phyloP scores from a whole-genome alignment of 345 rosid genomes.

The Gynandropsis gynandra region DNA sequence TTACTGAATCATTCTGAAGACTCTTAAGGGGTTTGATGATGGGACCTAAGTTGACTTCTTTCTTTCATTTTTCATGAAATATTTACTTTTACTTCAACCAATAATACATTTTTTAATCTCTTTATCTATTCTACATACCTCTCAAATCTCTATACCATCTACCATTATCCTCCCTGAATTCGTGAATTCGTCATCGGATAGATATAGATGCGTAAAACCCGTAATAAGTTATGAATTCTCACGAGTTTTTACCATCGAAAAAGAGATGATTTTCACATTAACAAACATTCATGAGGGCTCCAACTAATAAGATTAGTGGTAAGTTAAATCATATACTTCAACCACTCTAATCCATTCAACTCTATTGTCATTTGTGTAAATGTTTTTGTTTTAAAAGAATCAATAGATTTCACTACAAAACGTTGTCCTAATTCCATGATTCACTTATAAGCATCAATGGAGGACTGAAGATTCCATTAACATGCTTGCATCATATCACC shows the following conservation, averaged over 20 bases:
- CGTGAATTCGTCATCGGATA: too few species aligned
- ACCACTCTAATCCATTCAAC: constrained; percentile 13
- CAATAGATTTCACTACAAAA: not conserved
- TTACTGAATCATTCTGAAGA: too few species aligned
- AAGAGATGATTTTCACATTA: constrained; percentile 10
- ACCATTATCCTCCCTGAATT: too few species aligned
- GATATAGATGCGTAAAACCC: constrained; percentile 13
- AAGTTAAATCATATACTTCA: constrained; percentile 26
- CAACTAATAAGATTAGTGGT: constrained; percentile 23
- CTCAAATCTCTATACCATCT: too few species aligned
- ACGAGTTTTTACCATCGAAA: constrained; percentile 9
- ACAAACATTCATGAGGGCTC: constrained; percentile 8
- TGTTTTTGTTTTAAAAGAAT: constrained; percentile 10
- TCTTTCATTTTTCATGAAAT: too few species aligned
- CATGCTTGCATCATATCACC: constrained; percentile 69
- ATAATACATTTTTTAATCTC: too few species aligned
- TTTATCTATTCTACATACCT: too few species aligned
- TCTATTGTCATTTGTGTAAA: not conserved
- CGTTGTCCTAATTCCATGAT: not conserved
- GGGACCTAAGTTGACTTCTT: too few species aligned
- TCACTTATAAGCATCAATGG: constrained; percentile 1
- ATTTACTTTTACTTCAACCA: too few species aligned
- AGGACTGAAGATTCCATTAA: not conserved
- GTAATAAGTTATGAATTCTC: constrained; percentile 9
- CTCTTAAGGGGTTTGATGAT: too few species aligned